Evolutionary conservation across 768 basidiomycete species (phyloP), one percentile per base, ranked within the genome.

Genomic region (Mycena epipterygia): DNA sequence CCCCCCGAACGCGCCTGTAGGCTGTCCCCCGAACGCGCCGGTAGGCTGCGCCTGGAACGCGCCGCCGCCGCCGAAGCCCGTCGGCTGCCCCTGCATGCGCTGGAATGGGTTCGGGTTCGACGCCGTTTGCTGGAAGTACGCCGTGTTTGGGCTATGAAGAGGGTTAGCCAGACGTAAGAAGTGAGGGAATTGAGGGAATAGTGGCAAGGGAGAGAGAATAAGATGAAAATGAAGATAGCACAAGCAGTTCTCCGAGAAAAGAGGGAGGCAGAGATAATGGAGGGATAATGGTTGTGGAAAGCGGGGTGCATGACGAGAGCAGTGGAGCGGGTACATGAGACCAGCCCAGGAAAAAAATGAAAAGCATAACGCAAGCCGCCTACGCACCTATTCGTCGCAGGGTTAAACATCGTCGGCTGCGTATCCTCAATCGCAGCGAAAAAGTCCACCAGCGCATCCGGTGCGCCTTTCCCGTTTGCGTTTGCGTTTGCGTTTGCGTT

Each of bases 351-450:
- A n/a, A n/a, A n/a, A n/a, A n/a, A n/a, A n/a, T n/a, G n/a, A n/a
- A n/a, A n/a, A n/a, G n/a, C n/a, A n/a, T n/a, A n/a, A n/a, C n/a
- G n/a, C n/a, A n/a, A n/a, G n/a, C n/a, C n/a, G n/a, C n/a, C n/a
- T n/a, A 72, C 81, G 30, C 71, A 90, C 91, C 88, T 90, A 76
- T 86, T 85, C 8, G 87, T 86, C 70, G 89, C 86, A 9, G 91
- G 88, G 70, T 90, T 90, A 78, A 91, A 91, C 84, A 89, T 89
- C n/a, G 88, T 85, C 12, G 90, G 86, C 76, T 94, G 92, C 64
- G 93, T 90, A 62, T 89, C 87, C 78, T 98, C 96, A 73, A 99
- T 97, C 7, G 94, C 89, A 30, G 85, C 81, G 81, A 99, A 98
- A 84, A 99, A 96, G 80, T 99, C 97, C 23, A 89, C 81, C 63